A percentile compares a stretch with the other conserved stretches of the same genome.
Evolutionary conservation across 768 basidiomycete species (phyloP).

Genomic region (Mycena capillaripes): DNA sequence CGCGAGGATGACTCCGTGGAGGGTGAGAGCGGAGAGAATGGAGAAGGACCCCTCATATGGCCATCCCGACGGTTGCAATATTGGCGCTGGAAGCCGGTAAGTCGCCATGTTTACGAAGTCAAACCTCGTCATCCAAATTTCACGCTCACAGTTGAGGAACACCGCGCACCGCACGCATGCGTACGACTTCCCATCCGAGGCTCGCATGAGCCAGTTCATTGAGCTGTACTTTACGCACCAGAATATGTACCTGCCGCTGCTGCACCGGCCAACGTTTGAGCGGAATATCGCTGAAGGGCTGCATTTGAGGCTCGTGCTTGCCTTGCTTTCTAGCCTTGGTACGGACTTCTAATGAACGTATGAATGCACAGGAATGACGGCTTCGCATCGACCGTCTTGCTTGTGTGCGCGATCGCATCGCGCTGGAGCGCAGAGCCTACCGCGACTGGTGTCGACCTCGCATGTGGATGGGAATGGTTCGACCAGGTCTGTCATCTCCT

Average conservation of each 20-base stretch:
- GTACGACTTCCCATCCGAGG: conserved; percentile 63
- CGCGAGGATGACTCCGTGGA: background rate
- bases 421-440: conserved; percentile 71
- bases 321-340: background rate
- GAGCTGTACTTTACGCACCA: conserved; percentile 74
- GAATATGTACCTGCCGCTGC: conserved; percentile 74
- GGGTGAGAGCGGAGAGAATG: too few species aligned
- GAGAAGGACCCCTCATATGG: background rate
- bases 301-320: conserved; percentile 50
- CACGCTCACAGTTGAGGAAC: background rate
- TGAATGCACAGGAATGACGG: conserved; percentile 48
- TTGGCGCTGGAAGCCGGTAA: conserved; percentile 8
- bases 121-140: background rate
- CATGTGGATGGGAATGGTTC: conserved; percentile 77
- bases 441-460: conserved; percentile 51
- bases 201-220: conserved; percentile 66
- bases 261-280: conserved; percentile 82
- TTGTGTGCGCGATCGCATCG: conserved; percentile 79
- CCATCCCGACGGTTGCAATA: conserved; percentile 7
- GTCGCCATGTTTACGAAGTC: too few species aligned
- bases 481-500: conserved; percentile 59
- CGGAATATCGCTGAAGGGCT: conserved; percentile 60
- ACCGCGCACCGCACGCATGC: background rate
- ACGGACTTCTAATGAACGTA: too few species aligned
- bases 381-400: conserved; percentile 72